Conservation (phyloP, 441 rosid species). For the Populus hybrid region DNA sequence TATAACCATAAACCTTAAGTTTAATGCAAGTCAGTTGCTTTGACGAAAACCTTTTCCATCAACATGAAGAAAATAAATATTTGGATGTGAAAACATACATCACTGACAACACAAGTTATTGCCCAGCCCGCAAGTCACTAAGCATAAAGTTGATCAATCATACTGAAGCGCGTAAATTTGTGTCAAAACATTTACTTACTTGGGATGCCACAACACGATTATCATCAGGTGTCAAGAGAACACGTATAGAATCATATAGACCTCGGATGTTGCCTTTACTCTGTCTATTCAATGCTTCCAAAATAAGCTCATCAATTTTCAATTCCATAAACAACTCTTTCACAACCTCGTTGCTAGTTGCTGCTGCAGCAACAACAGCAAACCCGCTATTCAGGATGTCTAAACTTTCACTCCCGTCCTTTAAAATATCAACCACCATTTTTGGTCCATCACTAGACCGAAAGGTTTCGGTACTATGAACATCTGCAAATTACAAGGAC, state of each 20-base stretch:
- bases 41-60: not conserved
- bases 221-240: constrained; percentile 81
- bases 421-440: constrained; percentile 43
- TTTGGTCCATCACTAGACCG: constrained; percentile 50
- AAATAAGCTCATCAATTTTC: constrained; percentile 68
- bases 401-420: constrained; percentile 39
- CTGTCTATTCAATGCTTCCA: constrained; percentile 48
- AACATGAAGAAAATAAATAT: not conserved
- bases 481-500: constrained; percentile 41
- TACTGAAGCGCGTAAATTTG: not conserved
- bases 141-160: not conserved
- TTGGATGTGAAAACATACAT: not conserved
- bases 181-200: constrained; percentile 42
- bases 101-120: not conserved
- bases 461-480: constrained; percentile 66
- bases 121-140: not conserved
- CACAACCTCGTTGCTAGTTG: constrained; percentile 81
- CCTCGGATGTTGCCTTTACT: constrained; percentile 39
- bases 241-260: constrained; percentile 70
- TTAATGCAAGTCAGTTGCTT: constrained; percentile 14
- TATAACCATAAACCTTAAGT: constrained; percentile 88
- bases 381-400: constrained; percentile 56
- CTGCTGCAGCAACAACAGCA: constrained; percentile 66
- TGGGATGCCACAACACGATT: constrained; percentile 92
- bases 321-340: constrained; percentile 78